A percentile compares a stretch with the other conserved stretches of the same genome.
These are phyloP conservation scores for Cucurbitaria berberidis DNA, from an alignment of 2,329 filamentous ascomycete genomes.

Conservation along the genomic window DNA sequence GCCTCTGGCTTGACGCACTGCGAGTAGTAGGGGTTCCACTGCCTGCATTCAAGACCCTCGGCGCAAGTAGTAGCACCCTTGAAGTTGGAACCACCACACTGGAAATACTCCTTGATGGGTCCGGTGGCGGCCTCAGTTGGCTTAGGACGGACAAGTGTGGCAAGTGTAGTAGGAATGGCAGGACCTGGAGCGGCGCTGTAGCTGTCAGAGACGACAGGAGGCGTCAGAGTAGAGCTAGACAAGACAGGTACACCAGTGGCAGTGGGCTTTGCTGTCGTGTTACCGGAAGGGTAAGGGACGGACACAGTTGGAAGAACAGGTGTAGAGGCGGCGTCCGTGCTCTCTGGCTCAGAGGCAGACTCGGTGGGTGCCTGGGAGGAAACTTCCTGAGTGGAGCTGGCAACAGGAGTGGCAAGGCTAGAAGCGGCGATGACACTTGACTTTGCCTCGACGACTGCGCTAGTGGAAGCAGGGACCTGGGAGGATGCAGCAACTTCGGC, in stretches of 20 bases:
- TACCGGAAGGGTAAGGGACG: neutral
- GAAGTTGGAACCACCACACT: conserved; percentile 54
- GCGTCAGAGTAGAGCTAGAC: neutral
- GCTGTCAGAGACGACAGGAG: neutral
- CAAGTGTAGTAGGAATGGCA: conserved; percentile 26
- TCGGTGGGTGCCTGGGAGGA: conserved; percentile 1
- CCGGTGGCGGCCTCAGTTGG: conserved; percentile 22
- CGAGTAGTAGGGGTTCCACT: conserved; percentile 53
- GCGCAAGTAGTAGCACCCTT: conserved; percentile 50
- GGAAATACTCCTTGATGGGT: conserved; percentile 33
- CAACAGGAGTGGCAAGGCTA: conserved; percentile 12
- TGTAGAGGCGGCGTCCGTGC: conserved; percentile 11
- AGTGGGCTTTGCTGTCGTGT: neutral
- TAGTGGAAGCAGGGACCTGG: neutral
- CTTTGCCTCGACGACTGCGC: conserved; percentile 7
- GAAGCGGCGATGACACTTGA: conserved; percentile 14
- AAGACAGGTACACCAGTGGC: conserved; percentile 2
- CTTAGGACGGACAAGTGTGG: conserved; percentile 28
- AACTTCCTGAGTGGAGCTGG: conserved; percentile 5
- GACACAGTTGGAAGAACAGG: conserved; percentile 1
- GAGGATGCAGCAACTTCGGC: conserved; percentile 12
- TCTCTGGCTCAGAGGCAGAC: conserved; percentile 6
- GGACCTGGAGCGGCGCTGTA: neutral
- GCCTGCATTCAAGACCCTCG: conserved; percentile 48
- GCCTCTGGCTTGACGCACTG: conserved; percentile 48